Evolutionary conservation across 192 early-diverging fungal species (phyloP).

Genomic region (Backusella westeae): DNA sequence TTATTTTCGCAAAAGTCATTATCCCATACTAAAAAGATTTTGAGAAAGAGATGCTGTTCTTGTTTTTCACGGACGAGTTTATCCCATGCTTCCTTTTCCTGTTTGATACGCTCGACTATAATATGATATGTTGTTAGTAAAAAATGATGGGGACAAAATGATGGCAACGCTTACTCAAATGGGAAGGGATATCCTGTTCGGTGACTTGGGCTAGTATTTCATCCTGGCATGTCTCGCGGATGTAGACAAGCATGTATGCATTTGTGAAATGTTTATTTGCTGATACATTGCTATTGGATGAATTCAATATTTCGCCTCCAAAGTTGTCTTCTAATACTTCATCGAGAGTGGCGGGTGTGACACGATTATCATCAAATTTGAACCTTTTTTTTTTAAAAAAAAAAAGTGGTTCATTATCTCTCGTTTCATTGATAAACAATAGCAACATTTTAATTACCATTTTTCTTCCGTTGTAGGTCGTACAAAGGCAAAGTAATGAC

Average conservation of each 20-base stretch:
- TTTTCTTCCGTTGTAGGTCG: slow-evolving; percentile 73
- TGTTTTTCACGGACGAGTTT: slow-evolving; percentile 61
- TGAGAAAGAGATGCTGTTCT: slow-evolving; percentile 68
- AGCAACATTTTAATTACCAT: slow-evolving; percentile 49
- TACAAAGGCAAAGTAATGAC: slow-evolving; percentile 93
- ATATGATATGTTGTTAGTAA: background rate
- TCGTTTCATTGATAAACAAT: background rate
- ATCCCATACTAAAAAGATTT: slow-evolving; percentile 60
- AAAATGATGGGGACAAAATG: background rate
- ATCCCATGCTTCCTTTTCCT: slow-evolving; percentile 62
- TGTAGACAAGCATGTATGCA: slow-evolving; percentile 99
- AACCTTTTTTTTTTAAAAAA: slow-evolving; percentile 36
- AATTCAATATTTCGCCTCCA: slow-evolving; percentile 66
- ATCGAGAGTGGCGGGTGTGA: slow-evolving; percentile 69
- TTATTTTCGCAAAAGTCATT: slow-evolving; percentile 64
- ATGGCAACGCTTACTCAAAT: slow-evolving; percentile 36
- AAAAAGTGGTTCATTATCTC: background rate
- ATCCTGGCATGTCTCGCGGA: slow-evolving; percentile 73
- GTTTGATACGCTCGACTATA: slow-evolving; percentile 50
- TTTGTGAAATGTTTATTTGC: slow-evolving; percentile 83
- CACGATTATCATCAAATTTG: slow-evolving; percentile 95
- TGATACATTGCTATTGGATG: slow-evolving; percentile 18
- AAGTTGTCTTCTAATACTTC: slow-evolving; percentile 97
- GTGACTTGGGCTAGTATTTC: slow-evolving; percentile 66
- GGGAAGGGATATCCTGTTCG: slow-evolving; percentile 75